phyloP scores from a whole-genome alignment of 257 asterid genomes.

The Ehretia macrophylla region DNA sequence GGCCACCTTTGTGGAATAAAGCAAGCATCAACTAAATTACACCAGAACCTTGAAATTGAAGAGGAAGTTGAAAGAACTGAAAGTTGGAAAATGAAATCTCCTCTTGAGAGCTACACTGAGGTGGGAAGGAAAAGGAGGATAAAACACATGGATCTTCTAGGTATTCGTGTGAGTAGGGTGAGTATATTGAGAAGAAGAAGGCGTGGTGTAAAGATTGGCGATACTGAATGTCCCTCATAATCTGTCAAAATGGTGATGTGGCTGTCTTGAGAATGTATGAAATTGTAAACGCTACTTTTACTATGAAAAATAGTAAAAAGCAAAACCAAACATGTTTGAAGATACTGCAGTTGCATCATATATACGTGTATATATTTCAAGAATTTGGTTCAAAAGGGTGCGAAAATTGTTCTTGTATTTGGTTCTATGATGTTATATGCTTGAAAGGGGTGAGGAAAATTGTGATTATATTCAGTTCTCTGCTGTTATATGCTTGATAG shows the following conservation, averaged over 20 bases:
- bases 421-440: no score
- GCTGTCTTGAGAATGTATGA: no score
- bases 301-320: no score
- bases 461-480: no score
- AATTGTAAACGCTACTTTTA: no score
- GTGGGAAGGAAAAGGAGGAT: constrained; percentile 39
- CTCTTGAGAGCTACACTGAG: constrained; percentile 15
- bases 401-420: no score
- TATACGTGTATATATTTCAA: no score
- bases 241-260: neutral
- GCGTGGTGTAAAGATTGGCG: constrained; percentile 51
- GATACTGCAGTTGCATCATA: no score
- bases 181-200: constrained; percentile 51
- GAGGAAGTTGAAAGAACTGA: constrained; percentile 26
- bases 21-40: constrained; percentile 46
- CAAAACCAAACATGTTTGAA: no score
- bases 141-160: constrained; percentile 25
- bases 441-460: no score
- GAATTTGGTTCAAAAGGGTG: no score
- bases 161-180: constrained; percentile 53
- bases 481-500: no score
- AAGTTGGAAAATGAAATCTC: constrained; percentile 23
- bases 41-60: constrained; percentile 28
- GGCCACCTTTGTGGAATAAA: constrained; percentile 49
- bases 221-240: constrained; percentile 26